A percentile compares a stretch with the other conserved stretches of the same genome.
phyloP scores from a whole-genome alignment of 2,329 filamentous ascomycete genomes.

The Pyrenochaeta sp. region DNA sequence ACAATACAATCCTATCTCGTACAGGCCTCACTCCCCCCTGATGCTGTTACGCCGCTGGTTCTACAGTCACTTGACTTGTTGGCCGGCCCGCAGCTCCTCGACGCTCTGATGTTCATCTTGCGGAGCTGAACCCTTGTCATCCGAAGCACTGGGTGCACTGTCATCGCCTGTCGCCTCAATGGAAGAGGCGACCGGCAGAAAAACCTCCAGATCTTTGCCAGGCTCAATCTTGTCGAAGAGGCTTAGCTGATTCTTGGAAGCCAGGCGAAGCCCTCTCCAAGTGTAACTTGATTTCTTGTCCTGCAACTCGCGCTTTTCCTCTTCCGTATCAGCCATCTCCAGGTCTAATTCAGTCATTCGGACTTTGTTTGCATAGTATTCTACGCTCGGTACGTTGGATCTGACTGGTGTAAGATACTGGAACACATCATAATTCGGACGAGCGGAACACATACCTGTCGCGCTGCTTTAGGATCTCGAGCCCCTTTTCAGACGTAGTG shows the following conservation, averaged over 20 bases:
- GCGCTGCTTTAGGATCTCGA: constrained; percentile 73
- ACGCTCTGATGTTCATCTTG: constrained; percentile 46
- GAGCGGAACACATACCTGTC: constrained; percentile 55
- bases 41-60: constrained; percentile 35
- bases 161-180: constrained; percentile 44
- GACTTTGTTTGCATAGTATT: constrained; percentile 75
- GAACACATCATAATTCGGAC: constrained; percentile 23
- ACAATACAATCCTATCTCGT: constrained; percentile 39
- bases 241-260: constrained; percentile 74
- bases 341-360: constrained; percentile 84
- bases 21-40: constrained; percentile 34
- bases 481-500: constrained; percentile 64
- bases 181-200: constrained; percentile 48
- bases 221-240: constrained; percentile 84
- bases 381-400: constrained; percentile 72
- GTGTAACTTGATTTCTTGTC: constrained; percentile 85
- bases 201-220: constrained; percentile 70
- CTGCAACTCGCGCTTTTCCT: constrained; percentile 65
- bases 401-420: constrained; percentile 54
- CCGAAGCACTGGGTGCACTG: constrained; percentile 41
- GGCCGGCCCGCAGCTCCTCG: constrained; percentile 50
- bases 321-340: constrained; percentile 74
- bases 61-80: constrained; percentile 48
- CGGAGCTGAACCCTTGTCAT: constrained; percentile 46
- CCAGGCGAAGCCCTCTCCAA: constrained; percentile 87